Evolutionary conservation across 176 grass and related monocot genomes (phyloP).

Genomic region (Bothriochloa decipiens): DNA sequence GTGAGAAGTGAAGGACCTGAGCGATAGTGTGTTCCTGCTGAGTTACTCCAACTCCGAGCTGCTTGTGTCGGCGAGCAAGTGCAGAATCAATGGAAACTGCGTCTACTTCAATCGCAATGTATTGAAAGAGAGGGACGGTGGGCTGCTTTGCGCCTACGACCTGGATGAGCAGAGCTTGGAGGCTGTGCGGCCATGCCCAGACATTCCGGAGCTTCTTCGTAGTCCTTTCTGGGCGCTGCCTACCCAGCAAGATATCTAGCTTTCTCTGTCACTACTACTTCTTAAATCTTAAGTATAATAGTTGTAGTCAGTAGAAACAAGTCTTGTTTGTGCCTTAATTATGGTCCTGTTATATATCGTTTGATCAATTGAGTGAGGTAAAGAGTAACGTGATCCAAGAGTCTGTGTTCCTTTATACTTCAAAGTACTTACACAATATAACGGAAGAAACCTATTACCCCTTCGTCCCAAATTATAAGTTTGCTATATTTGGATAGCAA

Average conservation of each 20-base stretch:
- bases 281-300: no score
- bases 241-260: not conserved
- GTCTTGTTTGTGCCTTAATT: not conserved
- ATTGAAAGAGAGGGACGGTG: not conserved
- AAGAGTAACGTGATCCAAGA: no score
- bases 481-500: no score
- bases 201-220: not conserved
- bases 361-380: no score
- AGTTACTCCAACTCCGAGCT: not conserved
- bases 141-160: not conserved
- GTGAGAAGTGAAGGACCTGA: not conserved
- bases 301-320: no score
- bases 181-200: not conserved
- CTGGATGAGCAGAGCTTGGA: not conserved
- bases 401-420: no score
- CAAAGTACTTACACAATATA: no score
- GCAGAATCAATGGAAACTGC: not conserved
- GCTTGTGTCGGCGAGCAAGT: slow-evolving; percentile 1
- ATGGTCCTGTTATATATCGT: not conserved
- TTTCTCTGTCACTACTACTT: no score
- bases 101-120: not conserved
- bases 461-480: no score
- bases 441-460: no score
- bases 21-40: not conserved
- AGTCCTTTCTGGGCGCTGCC: slow-evolving; percentile 22